Evolutionary conservation across 2,329 filamentous ascomycete genomes (phyloP).

Genomic region (Stagonosporopsis cucurbitacearum): DNA sequence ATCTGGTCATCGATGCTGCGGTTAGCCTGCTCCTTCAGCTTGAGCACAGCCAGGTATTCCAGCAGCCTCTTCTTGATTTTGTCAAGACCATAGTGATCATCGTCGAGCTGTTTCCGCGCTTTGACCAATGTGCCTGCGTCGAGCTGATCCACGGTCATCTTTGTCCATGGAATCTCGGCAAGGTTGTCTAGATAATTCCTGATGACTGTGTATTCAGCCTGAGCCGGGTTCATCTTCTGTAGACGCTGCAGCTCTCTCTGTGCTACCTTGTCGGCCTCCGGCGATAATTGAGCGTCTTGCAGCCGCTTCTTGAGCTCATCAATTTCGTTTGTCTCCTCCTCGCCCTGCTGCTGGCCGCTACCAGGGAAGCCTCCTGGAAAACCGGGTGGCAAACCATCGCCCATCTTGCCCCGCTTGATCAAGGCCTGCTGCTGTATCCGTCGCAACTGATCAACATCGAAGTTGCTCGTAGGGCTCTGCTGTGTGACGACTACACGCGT

Average conservation of each 20-base stretch:
- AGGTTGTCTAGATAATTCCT: constrained; percentile 93
- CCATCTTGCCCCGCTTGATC: constrained; percentile 43
- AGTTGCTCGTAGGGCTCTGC: constrained; percentile 55
- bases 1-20: constrained; percentile 82
- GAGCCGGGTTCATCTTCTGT: constrained; percentile 93
- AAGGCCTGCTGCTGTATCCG: constrained; percentile 53
- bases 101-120: constrained; percentile 88
- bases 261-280: constrained; percentile 88
- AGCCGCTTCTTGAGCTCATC: constrained; percentile 91
- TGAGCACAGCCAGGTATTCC: constrained; percentile 94
- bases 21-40: constrained; percentile 91
- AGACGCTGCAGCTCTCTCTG: constrained; percentile 86
- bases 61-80: constrained; percentile 96
- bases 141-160: constrained; percentile 82
- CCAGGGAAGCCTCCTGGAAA: constrained; percentile 54
- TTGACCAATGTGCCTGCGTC: constrained; percentile 77
- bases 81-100: constrained; percentile 95
- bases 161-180: constrained; percentile 91
- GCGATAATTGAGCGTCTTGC: constrained; percentile 77
- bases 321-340: constrained; percentile 86
- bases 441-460: constrained; percentile 54
- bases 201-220: constrained; percentile 94
- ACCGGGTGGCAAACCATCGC: constrained; percentile 43
- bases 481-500: constrained; percentile 82
- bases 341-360: constrained; percentile 57